Conservation (phyloP, 2,329 filamentous ascomycete species). For the Epichloe elymi region DNA sequence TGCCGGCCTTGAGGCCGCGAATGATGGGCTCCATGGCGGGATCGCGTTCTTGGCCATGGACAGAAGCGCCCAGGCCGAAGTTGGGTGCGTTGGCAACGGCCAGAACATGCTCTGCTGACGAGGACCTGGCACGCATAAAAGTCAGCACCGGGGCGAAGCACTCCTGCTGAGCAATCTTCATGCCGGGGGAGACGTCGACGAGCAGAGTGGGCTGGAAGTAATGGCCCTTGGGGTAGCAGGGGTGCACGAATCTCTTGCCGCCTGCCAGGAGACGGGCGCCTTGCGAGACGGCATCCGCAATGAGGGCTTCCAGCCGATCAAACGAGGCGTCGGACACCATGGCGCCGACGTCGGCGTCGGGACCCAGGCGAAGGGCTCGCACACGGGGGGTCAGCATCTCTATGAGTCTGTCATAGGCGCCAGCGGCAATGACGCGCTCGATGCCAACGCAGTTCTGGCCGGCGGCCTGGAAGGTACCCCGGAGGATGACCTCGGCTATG, state of each 20-base stretch:
- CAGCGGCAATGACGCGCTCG: constrained; percentile 76
- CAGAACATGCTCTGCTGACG: constrained; percentile 50
- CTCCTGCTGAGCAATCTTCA: constrained; percentile 81
- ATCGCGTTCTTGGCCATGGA: constrained; percentile 60
- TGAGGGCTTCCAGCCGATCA: constrained; percentile 58
- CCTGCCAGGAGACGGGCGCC: constrained; percentile 76
- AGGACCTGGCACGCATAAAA: constrained; percentile 59
- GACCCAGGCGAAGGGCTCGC: constrained; percentile 61
- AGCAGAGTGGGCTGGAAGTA: constrained; percentile 90
- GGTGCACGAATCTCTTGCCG: constrained; percentile 59
- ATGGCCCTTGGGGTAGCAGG: constrained; percentile 62
- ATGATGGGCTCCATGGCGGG: constrained; percentile 52
- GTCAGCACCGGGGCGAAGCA: constrained; percentile 89
- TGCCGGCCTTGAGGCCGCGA: constrained; percentile 60
- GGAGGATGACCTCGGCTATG: constrained; percentile 71
- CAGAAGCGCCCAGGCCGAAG: constrained; percentile 78
- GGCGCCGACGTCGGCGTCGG: constrained; percentile 70
- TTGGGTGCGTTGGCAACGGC: constrained; percentile 67
- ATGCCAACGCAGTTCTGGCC: constrained; percentile 98
- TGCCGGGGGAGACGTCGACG: constrained; percentile 73
- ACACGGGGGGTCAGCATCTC: constrained; percentile 64
- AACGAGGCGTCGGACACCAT: constrained; percentile 76
- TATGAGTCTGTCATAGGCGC: constrained; percentile 63
- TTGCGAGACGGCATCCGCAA: constrained; percentile 60
- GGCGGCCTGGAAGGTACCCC: constrained; percentile 86